Base-by-base conservation (phyloP, 352 stramenopile species). In the Phytophthora chlamydospora region DNA sequence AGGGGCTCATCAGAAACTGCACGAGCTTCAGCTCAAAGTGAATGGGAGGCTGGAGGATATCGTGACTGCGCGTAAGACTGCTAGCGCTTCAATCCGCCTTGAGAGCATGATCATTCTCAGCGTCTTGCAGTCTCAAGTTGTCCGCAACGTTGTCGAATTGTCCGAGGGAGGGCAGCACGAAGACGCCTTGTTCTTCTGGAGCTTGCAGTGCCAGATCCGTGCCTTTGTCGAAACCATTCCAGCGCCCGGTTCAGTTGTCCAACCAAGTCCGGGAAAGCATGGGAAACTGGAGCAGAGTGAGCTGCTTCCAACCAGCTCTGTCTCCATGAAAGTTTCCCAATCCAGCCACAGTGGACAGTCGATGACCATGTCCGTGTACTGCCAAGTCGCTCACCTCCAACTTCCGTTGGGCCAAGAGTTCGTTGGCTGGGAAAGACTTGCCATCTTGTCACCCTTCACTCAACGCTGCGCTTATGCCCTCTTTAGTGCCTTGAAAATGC, bases 341-440 rank as follows among this genome's bases (percentile, higher is more conserved):
- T 46, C 49, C 0, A 54, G 34, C 12, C 35, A 58, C 14, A 48
- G 16, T 41, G 59, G 52, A 8, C 64, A 73, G 34, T 21, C 32
- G 0, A 50, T 35, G 4, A 60, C 16, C 24, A 34, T 73, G 41
- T 41, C 60, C 10, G 61, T 71, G 16, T 72, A 16, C n/a, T 69
- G 60, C 0, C 58, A 75, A 41, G 52, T 83, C n/a, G 71, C 67
- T 11, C 70, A 85, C 21, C 36, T 85, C 1, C 58, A 85, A 4
- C 62, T 85, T 11, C 34, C 53, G 0, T 50, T 89, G n/a, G 78
- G 81, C 1, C 70, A 71, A 31, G 81, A 90, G n/a, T 85, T 76
- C 44, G 58, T 78, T 5, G 75, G 75, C 11, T 78, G 52, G 43
- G 31, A 27, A 6, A 68, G 77, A 9, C 34, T 82, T 19, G 49